A percentile compares a stretch with the other conserved stretches of the same genome.
These are phyloP conservation scores for Bipolaris victoriae DNA, from an alignment of 2,329 filamentous ascomycete species.

Conservation along the genomic window DNA sequence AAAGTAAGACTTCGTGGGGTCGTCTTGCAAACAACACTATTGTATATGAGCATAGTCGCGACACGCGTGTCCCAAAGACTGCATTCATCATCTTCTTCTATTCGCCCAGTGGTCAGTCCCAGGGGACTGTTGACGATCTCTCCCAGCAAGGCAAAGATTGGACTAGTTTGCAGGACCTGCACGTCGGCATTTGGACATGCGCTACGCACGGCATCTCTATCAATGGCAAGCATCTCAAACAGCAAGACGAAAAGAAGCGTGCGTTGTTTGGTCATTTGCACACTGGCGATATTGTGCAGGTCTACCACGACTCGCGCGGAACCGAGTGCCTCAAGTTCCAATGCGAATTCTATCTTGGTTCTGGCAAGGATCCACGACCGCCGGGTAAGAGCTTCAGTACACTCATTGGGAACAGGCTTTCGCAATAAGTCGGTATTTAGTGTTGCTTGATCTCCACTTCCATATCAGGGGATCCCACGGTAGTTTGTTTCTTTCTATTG, in stretches of 20 bases:
- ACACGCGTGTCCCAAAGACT: slow-evolving; percentile 79
- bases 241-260: slow-evolving; percentile 58
- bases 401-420: slow-evolving; percentile 22
- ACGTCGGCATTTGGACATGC: slow-evolving; percentile 79
- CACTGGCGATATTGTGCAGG: slow-evolving; percentile 76
- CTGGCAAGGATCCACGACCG: slow-evolving; percentile 38
- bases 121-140: slow-evolving; percentile 60
- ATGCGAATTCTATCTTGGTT: slow-evolving; percentile 53
- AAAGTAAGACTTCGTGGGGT: slow-evolving; percentile 77
- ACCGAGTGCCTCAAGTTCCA: slow-evolving; percentile 50
- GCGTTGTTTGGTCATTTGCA: slow-evolving; percentile 70
- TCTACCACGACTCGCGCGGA: slow-evolving; percentile 63
- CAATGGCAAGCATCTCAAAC: slow-evolving; percentile 72
- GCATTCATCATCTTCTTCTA: slow-evolving; percentile 72
- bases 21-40: slow-evolving; percentile 72
- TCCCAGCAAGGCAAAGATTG: slow-evolving; percentile 59
- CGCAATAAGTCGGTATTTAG: neutral
- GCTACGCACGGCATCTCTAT: slow-evolving; percentile 76
- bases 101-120: slow-evolving; percentile 70
- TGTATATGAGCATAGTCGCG: slow-evolving; percentile 65
- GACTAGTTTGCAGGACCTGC: slow-evolving; percentile 60
- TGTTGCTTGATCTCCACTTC: neutral
- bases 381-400: slow-evolving; percentile 36
- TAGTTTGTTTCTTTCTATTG: neutral
- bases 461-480: neutral